Conservation (phyloP, 2,329 filamentous ascomycete genomes). For the Paradendryphiella salina region DNA sequence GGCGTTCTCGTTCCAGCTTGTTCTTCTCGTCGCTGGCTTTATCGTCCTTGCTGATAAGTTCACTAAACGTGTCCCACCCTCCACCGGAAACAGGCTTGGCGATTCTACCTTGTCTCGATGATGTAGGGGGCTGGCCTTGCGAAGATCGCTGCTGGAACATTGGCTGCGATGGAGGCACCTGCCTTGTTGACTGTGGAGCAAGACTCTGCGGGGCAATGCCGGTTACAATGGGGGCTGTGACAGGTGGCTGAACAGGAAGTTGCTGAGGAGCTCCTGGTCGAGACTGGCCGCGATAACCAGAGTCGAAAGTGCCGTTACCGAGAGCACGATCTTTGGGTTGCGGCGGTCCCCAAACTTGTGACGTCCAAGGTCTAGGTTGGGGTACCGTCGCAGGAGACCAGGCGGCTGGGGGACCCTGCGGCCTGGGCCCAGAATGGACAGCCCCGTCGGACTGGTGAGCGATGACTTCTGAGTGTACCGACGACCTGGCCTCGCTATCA, state of each 20-base stretch:
- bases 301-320: slow-evolving; percentile 76
- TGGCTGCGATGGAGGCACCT: slow-evolving; percentile 21
- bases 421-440: slow-evolving; percentile 25
- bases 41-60: slow-evolving; percentile 40
- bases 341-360: slow-evolving; percentile 76
- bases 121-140: slow-evolving; percentile 19
- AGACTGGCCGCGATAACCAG: slow-evolving; percentile 59
- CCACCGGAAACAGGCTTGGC: slow-evolving; percentile 38
- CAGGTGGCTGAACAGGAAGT: slow-evolving; percentile 33
- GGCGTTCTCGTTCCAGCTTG: slow-evolving; percentile 35
- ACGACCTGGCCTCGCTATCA: slow-evolving; percentile 24
- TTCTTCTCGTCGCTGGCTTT: slow-evolving; percentile 26
- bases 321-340: slow-evolving; percentile 67
- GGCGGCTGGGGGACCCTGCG: slow-evolving; percentile 30
- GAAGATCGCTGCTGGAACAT: slow-evolving; percentile 28
- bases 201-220: slow-evolving; percentile 24
- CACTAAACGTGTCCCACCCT: slow-evolving; percentile 41
- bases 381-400: slow-evolving; percentile 35
- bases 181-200: slow-evolving; percentile 22
- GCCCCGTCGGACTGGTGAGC: slow-evolving; percentile 25
- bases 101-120: slow-evolving; percentile 26
- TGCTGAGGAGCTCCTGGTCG: slow-evolving; percentile 39
- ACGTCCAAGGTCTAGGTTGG: slow-evolving; percentile 37
- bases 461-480: slow-evolving; percentile 23
- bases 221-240: slow-evolving; percentile 31